A percentile compares a stretch with the other conserved stretches of the same genome.
These are phyloP conservation scores for Amylostereum areolatum DNA, from an alignment of 1,284 basidiomycete genomes.

Conservation along the genomic window DNA sequence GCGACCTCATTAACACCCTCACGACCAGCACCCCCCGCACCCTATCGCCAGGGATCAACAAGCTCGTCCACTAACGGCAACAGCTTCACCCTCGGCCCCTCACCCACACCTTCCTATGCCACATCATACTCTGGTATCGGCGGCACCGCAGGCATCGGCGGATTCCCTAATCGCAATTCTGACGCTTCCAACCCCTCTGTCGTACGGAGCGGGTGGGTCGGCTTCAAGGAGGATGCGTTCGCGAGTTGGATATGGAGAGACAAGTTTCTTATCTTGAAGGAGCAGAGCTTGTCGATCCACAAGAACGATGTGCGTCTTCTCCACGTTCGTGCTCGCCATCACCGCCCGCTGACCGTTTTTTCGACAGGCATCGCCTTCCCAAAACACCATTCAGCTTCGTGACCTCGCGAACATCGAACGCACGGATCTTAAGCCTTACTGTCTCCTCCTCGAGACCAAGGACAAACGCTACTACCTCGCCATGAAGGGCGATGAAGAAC, in stretches of 20 bases:
- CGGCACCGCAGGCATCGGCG: slow-evolving; percentile 67
- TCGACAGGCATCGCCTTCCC: slow-evolving; percentile 53
- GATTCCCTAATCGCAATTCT: slow-evolving; percentile 59
- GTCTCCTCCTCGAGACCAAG: slow-evolving; percentile 79
- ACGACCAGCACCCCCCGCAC: slow-evolving; percentile 63
- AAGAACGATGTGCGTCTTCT: slow-evolving; percentile 79
- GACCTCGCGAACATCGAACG: slow-evolving; percentile 88
- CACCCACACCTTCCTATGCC: slow-evolving; percentile 53
- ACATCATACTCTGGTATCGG: slow-evolving; percentile 68
- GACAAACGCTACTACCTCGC: slow-evolving; percentile 76
- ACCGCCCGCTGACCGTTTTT: background rate
- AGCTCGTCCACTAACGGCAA: slow-evolving; percentile 2
- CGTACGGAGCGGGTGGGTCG: slow-evolving; percentile 66
- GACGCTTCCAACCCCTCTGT: slow-evolving; percentile 36
- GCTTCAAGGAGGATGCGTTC: slow-evolving; percentile 86
- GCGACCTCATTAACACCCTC: slow-evolving; percentile 47
- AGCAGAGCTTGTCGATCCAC: slow-evolving; percentile 78
- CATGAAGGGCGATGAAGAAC: slow-evolving; percentile 90
- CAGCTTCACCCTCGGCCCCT: slow-evolving; percentile 17
- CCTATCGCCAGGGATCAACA: slow-evolving; percentile 39
- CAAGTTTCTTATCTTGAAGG: slow-evolving; percentile 86
- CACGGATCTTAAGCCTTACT: slow-evolving; percentile 91
- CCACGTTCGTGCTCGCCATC: background rate
- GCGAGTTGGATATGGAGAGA: slow-evolving; percentile 91
- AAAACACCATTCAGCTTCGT: slow-evolving; percentile 63